Evolutionary conservation across 768 basidiomycete species (phyloP), one percentile per base, ranked within the genome.

Genomic region (Cystofilobasidium bisporidii): DNA sequence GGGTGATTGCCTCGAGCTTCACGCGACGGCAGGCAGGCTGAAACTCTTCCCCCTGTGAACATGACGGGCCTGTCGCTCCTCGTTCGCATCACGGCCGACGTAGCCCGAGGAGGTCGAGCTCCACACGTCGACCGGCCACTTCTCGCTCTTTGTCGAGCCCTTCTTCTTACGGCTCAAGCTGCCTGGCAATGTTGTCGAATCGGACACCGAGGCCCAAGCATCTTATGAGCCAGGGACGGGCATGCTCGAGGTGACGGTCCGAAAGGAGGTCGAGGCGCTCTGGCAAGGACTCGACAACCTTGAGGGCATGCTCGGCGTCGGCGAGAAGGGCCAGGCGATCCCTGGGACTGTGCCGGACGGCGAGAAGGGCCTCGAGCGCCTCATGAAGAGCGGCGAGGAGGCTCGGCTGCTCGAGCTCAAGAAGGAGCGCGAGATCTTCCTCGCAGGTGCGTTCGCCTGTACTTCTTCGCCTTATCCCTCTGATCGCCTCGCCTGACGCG

Each of bases 71-170:
- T 47, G 56, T 30, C 32, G 15, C 64, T 61, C 69, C 41, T 57
- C 43, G 8, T 40, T 41, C 74, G 73, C 75, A 26, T 36, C 36
- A 12, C 36, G 5, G 36, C 36, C 36, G 36, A 5, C 36, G 36
- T 82, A 91, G 89, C 87, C 89, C 15, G 83, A 86, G 48, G 89
- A 91, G 71, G 83, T 85, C 38, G 89, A 91, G 75, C 85, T 89
- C 60, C 81, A 86, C 71, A 83, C 89, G 65, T 86, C 88, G 73
- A 66, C 83, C 63, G 83, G 83, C 32, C 76, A 86, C 58, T 81
- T 91, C 74, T 85, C 84, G 24, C 78, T 89, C 47, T 85, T 91
- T 72, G 82, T 90, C 75, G 88, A 87, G 67, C 89, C 89, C 1
- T 92, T 91, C 74, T 91, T 87, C 72, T 81, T 91, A 63, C 85